Conservation (phyloP, 257 asterid genomes). For the Ophiorrhiza pumila region DNA sequence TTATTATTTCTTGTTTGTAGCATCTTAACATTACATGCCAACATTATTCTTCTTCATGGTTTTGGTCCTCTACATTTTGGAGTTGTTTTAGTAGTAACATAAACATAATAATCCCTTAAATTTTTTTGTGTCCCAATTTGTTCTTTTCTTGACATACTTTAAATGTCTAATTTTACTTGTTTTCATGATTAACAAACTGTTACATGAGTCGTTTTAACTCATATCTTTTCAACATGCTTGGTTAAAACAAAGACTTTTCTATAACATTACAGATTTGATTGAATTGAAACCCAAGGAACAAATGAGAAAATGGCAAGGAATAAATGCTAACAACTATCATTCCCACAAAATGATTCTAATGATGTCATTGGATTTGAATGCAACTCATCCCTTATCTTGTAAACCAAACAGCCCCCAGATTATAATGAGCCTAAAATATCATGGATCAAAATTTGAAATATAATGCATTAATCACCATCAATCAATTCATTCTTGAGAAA, state of each 20-base stretch:
- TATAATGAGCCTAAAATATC: background rate
- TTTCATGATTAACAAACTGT: no score
- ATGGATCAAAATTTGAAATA: background rate
- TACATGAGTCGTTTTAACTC: background rate
- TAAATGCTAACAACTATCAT: no score
- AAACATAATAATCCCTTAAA: no score
- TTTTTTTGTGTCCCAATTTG: background rate
- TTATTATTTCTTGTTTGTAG: background rate
- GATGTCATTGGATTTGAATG: no score
- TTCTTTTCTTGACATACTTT: background rate
- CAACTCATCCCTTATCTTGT: no score
- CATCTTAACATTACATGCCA: background rate
- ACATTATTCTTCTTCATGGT: constrained; percentile 4
- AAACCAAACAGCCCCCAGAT: no score
- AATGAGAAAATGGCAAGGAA: no score
- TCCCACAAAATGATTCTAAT: no score
- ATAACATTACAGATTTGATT: no score
- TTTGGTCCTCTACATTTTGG: background rate
- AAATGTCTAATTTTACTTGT: background rate
- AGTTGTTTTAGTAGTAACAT: background rate
- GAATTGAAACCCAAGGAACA: no score
- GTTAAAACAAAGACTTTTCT: no score
- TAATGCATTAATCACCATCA: background rate
- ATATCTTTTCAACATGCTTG: no score
- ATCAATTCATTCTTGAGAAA: background rate